These are phyloP conservation scores for Orbilia brochopaga DNA, from an alignment of 2,329 filamentous ascomycete genomes.

Conservation along the genomic window DNA sequence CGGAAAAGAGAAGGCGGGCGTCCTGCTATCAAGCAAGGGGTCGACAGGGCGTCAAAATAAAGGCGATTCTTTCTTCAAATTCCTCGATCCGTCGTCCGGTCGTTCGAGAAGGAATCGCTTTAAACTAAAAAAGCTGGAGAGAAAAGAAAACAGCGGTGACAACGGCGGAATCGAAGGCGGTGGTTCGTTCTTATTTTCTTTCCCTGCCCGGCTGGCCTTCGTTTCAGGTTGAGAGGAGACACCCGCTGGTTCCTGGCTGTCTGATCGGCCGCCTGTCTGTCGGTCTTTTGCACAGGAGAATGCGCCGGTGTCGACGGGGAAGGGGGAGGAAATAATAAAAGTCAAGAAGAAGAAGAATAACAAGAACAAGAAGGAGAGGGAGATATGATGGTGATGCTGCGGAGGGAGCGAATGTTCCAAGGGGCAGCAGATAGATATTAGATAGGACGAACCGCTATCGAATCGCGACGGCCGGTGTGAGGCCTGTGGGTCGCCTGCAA, in stretches of 20 bases:
- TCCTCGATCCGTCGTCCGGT: neutral
- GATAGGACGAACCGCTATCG: neutral
- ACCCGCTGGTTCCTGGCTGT: slow-evolving; percentile 4
- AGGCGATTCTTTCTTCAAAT: neutral
- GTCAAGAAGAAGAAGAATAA: neutral
- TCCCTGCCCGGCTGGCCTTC: slow-evolving; percentile 15
- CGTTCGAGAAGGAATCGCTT: neutral
- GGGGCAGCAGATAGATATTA: too few species aligned
- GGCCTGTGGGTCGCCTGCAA: slow-evolving; percentile 1
- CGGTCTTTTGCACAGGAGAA: neutral
- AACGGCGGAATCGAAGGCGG: neutral
- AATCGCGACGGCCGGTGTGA: slow-evolving; percentile 7
- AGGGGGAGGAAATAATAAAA: neutral
- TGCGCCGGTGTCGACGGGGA: neutral
- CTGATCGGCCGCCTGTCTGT: too few species aligned
- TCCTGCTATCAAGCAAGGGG: slow-evolving; percentile 9
- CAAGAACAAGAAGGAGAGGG: neutral
- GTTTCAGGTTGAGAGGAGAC: slow-evolving; percentile 50
- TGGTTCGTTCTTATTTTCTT: neutral
- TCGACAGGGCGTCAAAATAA: neutral
- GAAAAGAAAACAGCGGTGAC: neutral
- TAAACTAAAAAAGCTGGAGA: neutral
- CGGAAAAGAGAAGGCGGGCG: neutral
- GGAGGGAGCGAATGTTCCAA: neutral
- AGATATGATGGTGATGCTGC: neutral